phyloP scores from a whole-genome alignment of 352 stramenopile genomes.

The Globisporangium mamillatum region DNA sequence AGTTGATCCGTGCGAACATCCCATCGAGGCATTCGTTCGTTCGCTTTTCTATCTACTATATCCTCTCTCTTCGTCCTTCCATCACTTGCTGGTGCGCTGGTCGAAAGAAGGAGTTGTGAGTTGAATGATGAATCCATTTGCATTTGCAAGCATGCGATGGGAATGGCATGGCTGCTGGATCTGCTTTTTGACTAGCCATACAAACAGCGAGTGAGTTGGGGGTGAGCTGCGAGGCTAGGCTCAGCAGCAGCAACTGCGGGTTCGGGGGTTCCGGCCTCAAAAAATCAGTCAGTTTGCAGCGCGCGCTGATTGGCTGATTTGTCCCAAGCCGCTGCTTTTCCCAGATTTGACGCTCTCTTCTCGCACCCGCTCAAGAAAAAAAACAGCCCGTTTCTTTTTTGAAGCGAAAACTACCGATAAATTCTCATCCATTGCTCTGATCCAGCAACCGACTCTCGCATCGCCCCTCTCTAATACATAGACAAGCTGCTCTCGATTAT shows the following conservation, averaged over 20 bases:
- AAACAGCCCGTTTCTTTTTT: constrained; percentile 2
- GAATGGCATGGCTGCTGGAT: too few relatives aligned
- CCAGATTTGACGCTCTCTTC: constrained; percentile 1
- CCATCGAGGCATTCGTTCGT: too few relatives aligned
- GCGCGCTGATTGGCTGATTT: background rate
- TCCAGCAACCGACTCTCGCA: background rate
- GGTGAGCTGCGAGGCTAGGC: too few relatives aligned
- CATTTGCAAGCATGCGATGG: too few relatives aligned
- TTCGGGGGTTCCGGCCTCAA: background rate
- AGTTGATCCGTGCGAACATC: too few relatives aligned
- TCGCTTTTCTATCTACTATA: too few relatives aligned
- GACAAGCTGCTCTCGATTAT: background rate
- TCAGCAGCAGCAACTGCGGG: background rate
- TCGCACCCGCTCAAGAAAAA: background rate
- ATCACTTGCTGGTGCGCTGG: too few relatives aligned
- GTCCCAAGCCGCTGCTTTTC: background rate
- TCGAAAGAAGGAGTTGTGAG: too few relatives aligned
- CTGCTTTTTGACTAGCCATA: background rate
- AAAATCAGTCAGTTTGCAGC: background rate
- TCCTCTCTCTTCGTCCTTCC: too few relatives aligned
- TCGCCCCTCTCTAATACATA: background rate
- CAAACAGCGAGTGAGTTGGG: background rate
- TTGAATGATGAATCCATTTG: too few relatives aligned
- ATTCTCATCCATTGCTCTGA: background rate
- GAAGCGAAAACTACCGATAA: background rate